Evolutionary conservation across 2,329 filamentous ascomycete species (phyloP), one percentile per base, ranked within the genome.

Genomic region (Epichloe coenophiala): DNA sequence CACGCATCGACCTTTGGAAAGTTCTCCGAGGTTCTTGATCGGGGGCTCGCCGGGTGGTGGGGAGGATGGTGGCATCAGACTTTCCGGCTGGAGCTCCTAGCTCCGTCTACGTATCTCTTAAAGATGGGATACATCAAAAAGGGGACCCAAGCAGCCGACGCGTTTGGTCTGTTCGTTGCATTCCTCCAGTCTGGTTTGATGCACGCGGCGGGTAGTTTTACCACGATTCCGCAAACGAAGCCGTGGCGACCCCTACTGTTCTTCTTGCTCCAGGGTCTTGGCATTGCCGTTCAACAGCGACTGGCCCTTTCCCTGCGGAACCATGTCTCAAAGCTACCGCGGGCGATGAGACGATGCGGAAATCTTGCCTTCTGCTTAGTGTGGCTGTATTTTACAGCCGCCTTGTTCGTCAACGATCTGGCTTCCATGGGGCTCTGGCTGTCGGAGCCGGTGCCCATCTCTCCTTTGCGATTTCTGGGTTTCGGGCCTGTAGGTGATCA

Each of bases 61-160:
- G 83, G 86, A 43, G 74, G 72, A 21, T 91, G 81, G 75, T 96
- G 91, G 91, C 91, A 97, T 65, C 90, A 96, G 66, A 83, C 84
- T 3, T 94, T 95, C 68, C 84, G 89, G 1, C 76, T 81, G 50
- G 80, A 78, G 2, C 89, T 91, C 60, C 68, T 77, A 39, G 75
- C 80, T 4, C 83, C 84, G 0, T 69, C 75, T 0, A 65, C 64
- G 2, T 77, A 70, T 59, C 58, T 84, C 51, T 63, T 65, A 8
- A 56, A 63, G 54, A 49, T 54, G 40, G 66, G 72, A n/a, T 62
- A 71, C 57, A 46, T 80, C 52, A 57, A 55, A 54, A 56, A 61
- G 57, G 58, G 65, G 48, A 58, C 64, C 33, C 9, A 48, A 7
- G 5, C 52, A 3, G 57, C 63, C 17, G 56, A 60, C 7, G n/a